A percentile compares a stretch with the other conserved stretches of the same genome.
Conservation (phyloP, 257 asterid genomes). For the Petunia axillaris region DNA sequence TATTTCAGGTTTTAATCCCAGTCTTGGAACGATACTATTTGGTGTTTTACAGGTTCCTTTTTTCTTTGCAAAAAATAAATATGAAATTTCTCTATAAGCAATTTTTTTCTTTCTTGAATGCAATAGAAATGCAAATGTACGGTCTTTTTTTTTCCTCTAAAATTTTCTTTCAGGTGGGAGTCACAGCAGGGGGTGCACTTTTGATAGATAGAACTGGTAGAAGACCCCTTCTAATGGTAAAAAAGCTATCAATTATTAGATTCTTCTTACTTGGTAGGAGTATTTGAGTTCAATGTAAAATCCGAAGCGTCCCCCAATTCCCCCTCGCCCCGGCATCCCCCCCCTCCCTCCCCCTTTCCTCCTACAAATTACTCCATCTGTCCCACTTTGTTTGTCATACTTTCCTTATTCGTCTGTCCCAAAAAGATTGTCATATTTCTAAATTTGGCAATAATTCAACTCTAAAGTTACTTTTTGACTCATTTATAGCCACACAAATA, state of each 20-base stretch:
- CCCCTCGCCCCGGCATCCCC: too few relatives aligned
- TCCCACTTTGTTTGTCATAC: too few relatives aligned
- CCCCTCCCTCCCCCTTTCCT: too few relatives aligned
- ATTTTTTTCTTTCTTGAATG: not conserved
- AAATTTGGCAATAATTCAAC: too few relatives aligned
- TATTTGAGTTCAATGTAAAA: not conserved
- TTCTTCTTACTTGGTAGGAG: too few relatives aligned
- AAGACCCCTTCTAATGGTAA: constrained; percentile 40
- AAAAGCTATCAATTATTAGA: not conserved
- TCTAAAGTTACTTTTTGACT: too few relatives aligned
- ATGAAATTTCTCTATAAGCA: not conserved
- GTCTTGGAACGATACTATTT: constrained; percentile 28
- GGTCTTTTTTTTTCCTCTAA: not conserved
- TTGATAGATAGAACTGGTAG: constrained; percentile 37
- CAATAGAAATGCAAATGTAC: not conserved
- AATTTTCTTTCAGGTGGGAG: constrained; percentile 15
- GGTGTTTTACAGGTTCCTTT: constrained; percentile 28
- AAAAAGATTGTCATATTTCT: too few relatives aligned
- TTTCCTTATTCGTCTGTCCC: too few relatives aligned
- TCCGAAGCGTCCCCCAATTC: not conserved
- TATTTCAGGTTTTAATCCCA: constrained; percentile 31
- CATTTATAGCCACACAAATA: too few relatives aligned
- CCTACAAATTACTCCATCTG: too few relatives aligned
- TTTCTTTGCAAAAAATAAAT: not conserved
- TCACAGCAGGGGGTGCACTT: constrained; percentile 29